phyloP scores from a whole-genome alignment of 768 basidiomycete genomes.

The Amanita muscaria region DNA sequence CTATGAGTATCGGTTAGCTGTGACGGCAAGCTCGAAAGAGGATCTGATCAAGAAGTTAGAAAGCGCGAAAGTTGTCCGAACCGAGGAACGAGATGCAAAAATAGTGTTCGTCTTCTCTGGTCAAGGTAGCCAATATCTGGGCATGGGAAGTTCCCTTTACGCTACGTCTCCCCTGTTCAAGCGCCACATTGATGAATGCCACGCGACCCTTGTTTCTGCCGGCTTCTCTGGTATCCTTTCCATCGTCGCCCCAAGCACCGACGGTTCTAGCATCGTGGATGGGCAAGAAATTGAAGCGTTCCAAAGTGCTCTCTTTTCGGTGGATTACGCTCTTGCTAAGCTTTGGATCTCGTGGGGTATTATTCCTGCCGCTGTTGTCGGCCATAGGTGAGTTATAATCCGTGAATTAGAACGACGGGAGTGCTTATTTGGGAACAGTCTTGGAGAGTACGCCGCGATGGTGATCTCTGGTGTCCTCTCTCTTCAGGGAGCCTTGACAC shows the following conservation, averaged over 20 bases:
- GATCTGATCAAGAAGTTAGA: slow-evolving; percentile 41
- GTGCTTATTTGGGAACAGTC: no score
- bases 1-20: slow-evolving; percentile 43
- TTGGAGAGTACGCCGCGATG: slow-evolving; percentile 74
- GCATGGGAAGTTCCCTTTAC: slow-evolving; percentile 58
- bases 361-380: slow-evolving; percentile 48
- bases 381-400: slow-evolving; percentile 67
- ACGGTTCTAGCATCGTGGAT: slow-evolving; percentile 14
- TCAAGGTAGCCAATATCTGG: slow-evolving; percentile 58
- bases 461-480: slow-evolving; percentile 52
- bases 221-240: slow-evolving; percentile 45
- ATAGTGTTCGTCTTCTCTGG: slow-evolving; percentile 67
- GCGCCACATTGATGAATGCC: slow-evolving; percentile 47
- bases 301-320: slow-evolving; percentile 48
- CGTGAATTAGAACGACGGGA: no score
- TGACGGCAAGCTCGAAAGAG: slow-evolving; percentile 31
- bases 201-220: slow-evolving; percentile 35
- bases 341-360: slow-evolving; percentile 70
- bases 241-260: slow-evolving; percentile 26
- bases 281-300: slow-evolving; percentile 34
- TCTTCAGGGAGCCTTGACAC: slow-evolving; percentile 44
- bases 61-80: slow-evolving; percentile 24
- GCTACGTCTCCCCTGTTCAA: slow-evolving; percentile 38
- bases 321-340: slow-evolving; percentile 53
- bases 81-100: slow-evolving; percentile 18